phyloP scores from a whole-genome alignment of 2,329 filamentous ascomycete species.

The Paecilomyces sp. region DNA sequence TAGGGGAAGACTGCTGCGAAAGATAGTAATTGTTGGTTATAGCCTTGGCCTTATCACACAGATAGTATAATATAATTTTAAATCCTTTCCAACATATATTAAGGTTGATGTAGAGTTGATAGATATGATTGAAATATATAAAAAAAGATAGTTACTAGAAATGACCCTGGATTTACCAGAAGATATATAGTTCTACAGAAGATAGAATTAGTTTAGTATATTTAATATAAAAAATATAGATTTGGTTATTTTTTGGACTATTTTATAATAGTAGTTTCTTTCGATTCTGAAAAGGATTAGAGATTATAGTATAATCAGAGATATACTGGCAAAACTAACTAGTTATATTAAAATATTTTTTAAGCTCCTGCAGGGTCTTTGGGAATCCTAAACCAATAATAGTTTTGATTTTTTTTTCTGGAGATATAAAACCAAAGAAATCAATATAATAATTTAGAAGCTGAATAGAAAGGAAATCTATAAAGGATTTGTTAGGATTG shows the following conservation, averaged over 20 bases:
- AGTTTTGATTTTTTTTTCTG: neutral
- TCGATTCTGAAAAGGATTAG: neutral
- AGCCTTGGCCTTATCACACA: neutral
- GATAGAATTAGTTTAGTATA: neutral
- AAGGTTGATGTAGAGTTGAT: neutral
- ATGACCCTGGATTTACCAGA: neutral
- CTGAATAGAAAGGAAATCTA: neutral
- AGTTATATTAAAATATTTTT: neutral
- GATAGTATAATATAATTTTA: neutral
- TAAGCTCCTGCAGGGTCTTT: neutral
- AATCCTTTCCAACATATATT: neutral
- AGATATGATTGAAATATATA: neutral
- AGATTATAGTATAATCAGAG: neutral
- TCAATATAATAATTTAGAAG: neutral
- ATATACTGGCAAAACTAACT: neutral
- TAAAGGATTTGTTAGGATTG: neutral
- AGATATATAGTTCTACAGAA: neutral
- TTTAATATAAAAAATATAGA: neutral
- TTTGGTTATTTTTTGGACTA: neutral
- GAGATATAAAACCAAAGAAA: neutral
- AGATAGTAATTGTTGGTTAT: neutral
- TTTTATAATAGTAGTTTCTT: neutral
- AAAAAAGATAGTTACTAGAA: neutral
- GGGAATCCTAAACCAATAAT: neutral
- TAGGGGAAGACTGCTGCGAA: neutral